A percentile compares a stretch with the other conserved stretches of the same genome.
These are phyloP conservation scores for Scedosporium aurantiacum DNA, from an alignment of 2,329 filamentous ascomycete genomes.

Conservation along the genomic window DNA sequence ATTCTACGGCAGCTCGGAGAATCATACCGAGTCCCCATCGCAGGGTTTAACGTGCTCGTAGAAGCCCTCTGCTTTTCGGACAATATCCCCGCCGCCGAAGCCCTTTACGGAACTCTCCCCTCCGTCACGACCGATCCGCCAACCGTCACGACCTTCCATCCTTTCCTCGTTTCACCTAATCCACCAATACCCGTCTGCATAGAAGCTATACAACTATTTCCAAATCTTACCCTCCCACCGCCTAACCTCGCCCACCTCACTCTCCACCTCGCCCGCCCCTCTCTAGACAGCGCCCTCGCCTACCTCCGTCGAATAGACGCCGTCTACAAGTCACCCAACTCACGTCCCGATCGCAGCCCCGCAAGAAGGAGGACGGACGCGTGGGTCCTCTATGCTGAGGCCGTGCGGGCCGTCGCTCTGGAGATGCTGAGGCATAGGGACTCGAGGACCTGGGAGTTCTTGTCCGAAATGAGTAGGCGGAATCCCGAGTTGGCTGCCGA, in stretches of 20 bases:
- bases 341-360: background rate
- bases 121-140: slow-evolving; percentile 12
- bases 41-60: slow-evolving; percentile 21
- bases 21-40: slow-evolving; percentile 25
- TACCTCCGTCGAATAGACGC: slow-evolving; percentile 5
- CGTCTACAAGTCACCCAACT: background rate
- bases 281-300: slow-evolving; percentile 1
- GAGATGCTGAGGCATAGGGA: slow-evolving; percentile 2
- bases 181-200: slow-evolving; percentile 6
- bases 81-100: slow-evolving; percentile 8
- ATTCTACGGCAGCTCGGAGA: slow-evolving; percentile 42
- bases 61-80: slow-evolving; percentile 16
- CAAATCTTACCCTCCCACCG: background rate
- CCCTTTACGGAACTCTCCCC: slow-evolving; percentile 10
- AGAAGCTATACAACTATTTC: slow-evolving; percentile 1
- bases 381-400: background rate
- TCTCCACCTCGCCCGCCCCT: background rate
- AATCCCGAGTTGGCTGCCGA: background rate
- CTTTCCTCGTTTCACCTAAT: slow-evolving; percentile 8
- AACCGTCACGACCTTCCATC: slow-evolving; percentile 11
- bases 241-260: background rate
- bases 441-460: slow-evolving; percentile 1
- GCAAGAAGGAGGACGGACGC: background rate
- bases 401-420: slow-evolving; percentile 4
- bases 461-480: slow-evolving; percentile 1